Percentiles rank a stretch among this genome's conserved stretches.
Conservation (phyloP, 2,329 filamentous ascomycete genomes). For the Colletotrichum sp. region DNA sequence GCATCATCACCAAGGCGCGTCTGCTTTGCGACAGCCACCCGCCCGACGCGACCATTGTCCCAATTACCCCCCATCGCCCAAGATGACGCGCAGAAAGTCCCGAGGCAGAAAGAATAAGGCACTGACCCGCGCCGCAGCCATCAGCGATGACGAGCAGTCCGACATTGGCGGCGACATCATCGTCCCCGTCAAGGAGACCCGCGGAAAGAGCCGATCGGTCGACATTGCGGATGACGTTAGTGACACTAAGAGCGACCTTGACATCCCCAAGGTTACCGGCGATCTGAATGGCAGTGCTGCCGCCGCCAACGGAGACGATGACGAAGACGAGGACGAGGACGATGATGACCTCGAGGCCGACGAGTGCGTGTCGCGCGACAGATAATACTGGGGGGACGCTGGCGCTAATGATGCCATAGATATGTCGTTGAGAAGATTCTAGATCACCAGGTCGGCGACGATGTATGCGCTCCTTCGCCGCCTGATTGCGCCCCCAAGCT, state of each 20-base stretch:
- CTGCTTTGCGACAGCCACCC: neutral
- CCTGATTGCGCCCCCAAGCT: neutral
- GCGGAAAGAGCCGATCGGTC: constrained; percentile 8
- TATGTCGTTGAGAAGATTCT: constrained; percentile 79
- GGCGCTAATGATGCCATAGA: constrained; percentile 42
- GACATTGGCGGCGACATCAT: constrained; percentile 24
- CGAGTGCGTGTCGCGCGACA: constrained; percentile 23
- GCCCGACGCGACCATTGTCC: neutral
- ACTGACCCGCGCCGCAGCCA: constrained; percentile 28
- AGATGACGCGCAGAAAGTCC: neutral
- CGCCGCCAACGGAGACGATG: constrained; percentile 38
- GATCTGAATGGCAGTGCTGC: constrained; percentile 13
- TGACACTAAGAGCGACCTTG: constrained; percentile 3
- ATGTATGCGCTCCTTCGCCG: constrained; percentile 42
- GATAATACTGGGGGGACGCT: neutral
- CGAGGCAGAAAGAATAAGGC: neutral
- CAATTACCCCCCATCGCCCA: neutral
- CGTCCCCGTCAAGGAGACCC: neutral
- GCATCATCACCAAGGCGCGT: neutral
- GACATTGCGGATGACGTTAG: neutral
- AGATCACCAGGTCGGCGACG: constrained; percentile 64
- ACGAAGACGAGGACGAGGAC: constrained; percentile 40
- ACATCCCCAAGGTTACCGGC: neutral
- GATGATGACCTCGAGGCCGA: constrained; percentile 45
- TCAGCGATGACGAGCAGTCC: constrained; percentile 41